Evolutionary conservation across 495 filamentous ascomycete species (phyloP).

Genomic region (Aspergillus biplanus): DNA sequence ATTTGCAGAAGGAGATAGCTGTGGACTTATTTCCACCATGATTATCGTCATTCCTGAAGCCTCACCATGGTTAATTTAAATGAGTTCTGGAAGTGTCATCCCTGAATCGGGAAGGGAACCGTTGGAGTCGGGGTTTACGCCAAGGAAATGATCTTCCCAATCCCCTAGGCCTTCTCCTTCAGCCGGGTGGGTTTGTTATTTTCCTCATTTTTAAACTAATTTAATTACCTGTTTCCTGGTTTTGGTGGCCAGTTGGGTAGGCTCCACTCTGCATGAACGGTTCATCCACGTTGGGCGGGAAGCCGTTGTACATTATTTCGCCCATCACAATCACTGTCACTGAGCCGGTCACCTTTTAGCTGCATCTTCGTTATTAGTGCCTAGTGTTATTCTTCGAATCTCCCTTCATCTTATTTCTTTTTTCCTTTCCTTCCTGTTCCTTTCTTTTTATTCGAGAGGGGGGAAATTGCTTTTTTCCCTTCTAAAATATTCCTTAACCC

Average conservation of each 20-base stretch:
- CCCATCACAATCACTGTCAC: slow-evolving; percentile 27
- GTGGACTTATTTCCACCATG: slow-evolving; percentile 18
- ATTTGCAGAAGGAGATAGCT: slow-evolving; percentile 15
- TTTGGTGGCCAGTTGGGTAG: slow-evolving; percentile 12
- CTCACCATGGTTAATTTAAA: slow-evolving; percentile 14
- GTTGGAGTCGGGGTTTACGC: slow-evolving; percentile 7
- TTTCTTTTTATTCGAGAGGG: slow-evolving; percentile 4
- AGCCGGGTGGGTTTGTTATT: slow-evolving; percentile 7
- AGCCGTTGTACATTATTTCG: slow-evolving; percentile 25
- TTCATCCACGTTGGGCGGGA: slow-evolving; percentile 23
- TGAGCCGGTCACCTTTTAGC: slow-evolving; percentile 18
- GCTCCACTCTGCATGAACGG: slow-evolving; percentile 31
- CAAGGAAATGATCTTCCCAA: slow-evolving; percentile 20
- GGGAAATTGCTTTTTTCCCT: slow-evolving; percentile 6
- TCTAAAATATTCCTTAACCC: slow-evolving; percentile 9
- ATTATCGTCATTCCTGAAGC: slow-evolving; percentile 19
- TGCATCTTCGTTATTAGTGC: slow-evolving; percentile 21
- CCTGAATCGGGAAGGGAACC: slow-evolving; percentile 10
- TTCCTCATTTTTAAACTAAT: slow-evolving; percentile 13
- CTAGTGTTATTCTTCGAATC: slow-evolving; percentile 12
- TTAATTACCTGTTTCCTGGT: slow-evolving; percentile 8
- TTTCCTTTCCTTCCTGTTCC: neutral
- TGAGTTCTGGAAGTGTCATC: slow-evolving; percentile 7
- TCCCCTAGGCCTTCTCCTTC: neutral
- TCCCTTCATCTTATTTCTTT: slow-evolving; percentile 10